phyloP scores from a whole-genome alignment of 139 green algal genomes.

The Marvania coccoides region DNA sequence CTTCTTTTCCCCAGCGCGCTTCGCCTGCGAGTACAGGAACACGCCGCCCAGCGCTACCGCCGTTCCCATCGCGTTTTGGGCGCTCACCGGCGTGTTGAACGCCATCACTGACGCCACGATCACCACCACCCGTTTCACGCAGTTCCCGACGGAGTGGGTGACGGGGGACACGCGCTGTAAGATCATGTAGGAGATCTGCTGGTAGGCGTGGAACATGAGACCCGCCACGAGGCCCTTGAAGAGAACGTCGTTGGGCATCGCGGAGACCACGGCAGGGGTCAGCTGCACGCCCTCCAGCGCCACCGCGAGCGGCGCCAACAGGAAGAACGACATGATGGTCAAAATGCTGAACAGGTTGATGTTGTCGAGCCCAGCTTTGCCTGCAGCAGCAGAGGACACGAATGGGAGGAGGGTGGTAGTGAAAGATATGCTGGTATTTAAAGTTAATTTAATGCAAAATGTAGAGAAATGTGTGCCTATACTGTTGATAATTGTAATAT shows the following conservation, averaged over 20 bases:
- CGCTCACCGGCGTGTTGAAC: slow-evolving; percentile 82
- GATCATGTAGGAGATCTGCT: slow-evolving; percentile 87
- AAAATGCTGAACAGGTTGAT: slow-evolving; percentile 94
- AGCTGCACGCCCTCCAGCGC: slow-evolving; percentile 62
- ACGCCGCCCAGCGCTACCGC: slow-evolving; percentile 81
- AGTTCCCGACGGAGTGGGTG: slow-evolving; percentile 99
- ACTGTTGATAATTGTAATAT: not conserved
- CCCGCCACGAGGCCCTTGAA: slow-evolving; percentile 52
- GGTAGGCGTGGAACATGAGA: slow-evolving; percentile 94
- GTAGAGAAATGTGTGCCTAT: too few relatives aligned
- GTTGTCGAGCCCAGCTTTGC: slow-evolving; percentile 67
- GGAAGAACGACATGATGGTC: slow-evolving; percentile 82
- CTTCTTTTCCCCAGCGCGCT: slow-evolving; percentile 33
- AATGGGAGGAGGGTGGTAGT: not conserved
- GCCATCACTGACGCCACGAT: slow-evolving; percentile 88
- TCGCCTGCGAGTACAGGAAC: slow-evolving; percentile 87
- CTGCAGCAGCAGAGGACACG: not conserved
- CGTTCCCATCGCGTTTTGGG: slow-evolving; percentile 52
- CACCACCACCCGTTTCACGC: slow-evolving; percentile 95
- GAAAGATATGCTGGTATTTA: too few relatives aligned
- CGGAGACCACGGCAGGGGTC: slow-evolving; percentile 40
- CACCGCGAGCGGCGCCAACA: slow-evolving; percentile 69
- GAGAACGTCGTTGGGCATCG: slow-evolving; percentile 39
- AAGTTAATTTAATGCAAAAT: too few relatives aligned
- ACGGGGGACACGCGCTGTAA: slow-evolving; percentile 84